Evolutionary conservation across 2,329 filamentous ascomycete species (phyloP).

Genomic region (Arthrobotrys musiformis): DNA sequence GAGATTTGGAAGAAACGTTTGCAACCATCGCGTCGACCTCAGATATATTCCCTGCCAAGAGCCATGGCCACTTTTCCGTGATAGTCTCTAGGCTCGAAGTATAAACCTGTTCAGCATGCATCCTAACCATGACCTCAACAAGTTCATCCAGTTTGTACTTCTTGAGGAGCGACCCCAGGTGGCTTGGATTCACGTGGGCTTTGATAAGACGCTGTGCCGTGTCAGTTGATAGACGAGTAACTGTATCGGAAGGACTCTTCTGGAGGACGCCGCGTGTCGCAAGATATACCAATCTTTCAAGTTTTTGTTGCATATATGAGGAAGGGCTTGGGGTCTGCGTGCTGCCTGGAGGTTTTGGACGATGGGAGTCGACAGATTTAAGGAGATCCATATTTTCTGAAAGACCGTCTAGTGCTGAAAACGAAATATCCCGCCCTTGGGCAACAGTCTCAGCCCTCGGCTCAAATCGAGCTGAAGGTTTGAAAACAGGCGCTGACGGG

Average conservation of each 20-base stretch:
- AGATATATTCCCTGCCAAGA: conserved; percentile 9
- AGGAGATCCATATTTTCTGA: neutral
- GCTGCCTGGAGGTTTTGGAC: neutral
- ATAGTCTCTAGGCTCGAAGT: neutral
- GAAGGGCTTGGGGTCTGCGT: no score
- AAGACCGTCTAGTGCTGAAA: no score
- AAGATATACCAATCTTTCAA: conserved; percentile 29
- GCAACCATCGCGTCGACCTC: neutral
- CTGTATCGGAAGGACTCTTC: conserved; percentile 20
- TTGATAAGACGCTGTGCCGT: conserved; percentile 19
- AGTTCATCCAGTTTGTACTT: conserved; percentile 26
- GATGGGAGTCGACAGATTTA: neutral
- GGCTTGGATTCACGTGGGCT: neutral
- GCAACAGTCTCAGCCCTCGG: neutral
- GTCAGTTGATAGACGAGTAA: neutral
- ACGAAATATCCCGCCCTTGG: neutral
- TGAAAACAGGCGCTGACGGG: conserved; percentile 35
- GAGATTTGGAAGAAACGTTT: no score
- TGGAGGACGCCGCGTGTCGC: conserved; percentile 17
- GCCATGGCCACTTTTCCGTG: conserved; percentile 33
- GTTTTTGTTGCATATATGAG: conserved; percentile 8
- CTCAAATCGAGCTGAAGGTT: neutral
- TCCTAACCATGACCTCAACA: conserved; percentile 2
- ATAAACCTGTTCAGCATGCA: conserved; percentile 31
- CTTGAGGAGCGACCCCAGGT: neutral